phyloP scores from a whole-genome alignment of 208 protist genomes.

The Acanthamoeba lugdunensis region DNA sequence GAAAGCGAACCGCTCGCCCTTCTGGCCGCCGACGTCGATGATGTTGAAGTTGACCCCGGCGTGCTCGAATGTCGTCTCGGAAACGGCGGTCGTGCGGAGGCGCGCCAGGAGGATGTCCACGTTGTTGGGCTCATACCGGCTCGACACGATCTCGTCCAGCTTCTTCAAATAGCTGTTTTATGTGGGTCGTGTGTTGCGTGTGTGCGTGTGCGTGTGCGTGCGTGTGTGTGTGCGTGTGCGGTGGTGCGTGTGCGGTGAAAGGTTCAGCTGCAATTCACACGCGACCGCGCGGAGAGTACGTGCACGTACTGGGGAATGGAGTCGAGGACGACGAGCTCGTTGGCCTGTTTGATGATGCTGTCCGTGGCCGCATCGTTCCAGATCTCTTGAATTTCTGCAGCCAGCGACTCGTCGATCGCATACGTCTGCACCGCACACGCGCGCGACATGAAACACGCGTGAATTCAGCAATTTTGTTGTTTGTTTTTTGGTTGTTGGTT shows the following conservation, averaged over 20 bases:
- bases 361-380: conserved; percentile 84
- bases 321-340: conserved; percentile 69
- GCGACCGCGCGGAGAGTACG: background rate
- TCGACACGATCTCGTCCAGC: conserved; percentile 78
- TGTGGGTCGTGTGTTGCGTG: background rate
- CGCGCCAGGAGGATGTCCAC: conserved; percentile 89
- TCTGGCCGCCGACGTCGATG: conserved; percentile 91
- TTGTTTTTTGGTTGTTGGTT: background rate
- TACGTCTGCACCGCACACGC: background rate
- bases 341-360: conserved; percentile 70
- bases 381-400: conserved; percentile 76
- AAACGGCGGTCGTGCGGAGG: conserved; percentile 87
- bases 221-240: too few relatives aligned
- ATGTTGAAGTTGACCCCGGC: conserved; percentile 85
- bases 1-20: conserved; percentile 81
- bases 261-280: background rate
- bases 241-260: background rate
- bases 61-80: conserved; percentile 86
- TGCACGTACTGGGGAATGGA: conserved; percentile 84
- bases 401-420: conserved; percentile 8
- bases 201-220: too few relatives aligned
- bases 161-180: conserved; percentile 87
- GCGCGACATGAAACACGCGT: too few relatives aligned
- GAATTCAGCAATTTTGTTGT: too few relatives aligned
- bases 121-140: conserved; percentile 86